phyloP scores from a whole-genome alignment of 805 yeast species.

The Sungouiozyma ichnusensis region DNA sequence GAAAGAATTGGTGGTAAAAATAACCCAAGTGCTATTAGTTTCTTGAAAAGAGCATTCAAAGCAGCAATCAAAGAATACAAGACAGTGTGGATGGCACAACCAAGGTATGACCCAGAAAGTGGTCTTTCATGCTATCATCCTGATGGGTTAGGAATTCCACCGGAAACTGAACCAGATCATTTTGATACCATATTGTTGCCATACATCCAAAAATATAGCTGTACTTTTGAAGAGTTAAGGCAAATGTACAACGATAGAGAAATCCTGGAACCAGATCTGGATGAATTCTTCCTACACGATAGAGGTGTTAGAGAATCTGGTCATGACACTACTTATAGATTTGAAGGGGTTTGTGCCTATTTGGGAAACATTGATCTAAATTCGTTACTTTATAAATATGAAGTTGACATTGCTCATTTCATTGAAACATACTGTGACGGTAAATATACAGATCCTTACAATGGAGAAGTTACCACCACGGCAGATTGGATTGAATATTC shows the following conservation, averaged over 20 bases:
- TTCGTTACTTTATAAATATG: constrained; percentile 80
- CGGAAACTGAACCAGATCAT: constrained; percentile 89
- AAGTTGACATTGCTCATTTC: constrained; percentile 63
- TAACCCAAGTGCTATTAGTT: constrained; percentile 42
- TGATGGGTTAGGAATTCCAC: constrained; percentile 86
- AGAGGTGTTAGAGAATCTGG: constrained; percentile 94
- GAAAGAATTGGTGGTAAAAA: constrained; percentile 43
- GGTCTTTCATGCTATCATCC: constrained; percentile 89
- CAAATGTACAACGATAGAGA: constrained; percentile 55
- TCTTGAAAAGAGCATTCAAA: constrained; percentile 50
- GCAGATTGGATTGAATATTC: constrained; percentile 58
- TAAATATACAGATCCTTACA: constrained; percentile 30
- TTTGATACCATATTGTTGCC: constrained; percentile 63
- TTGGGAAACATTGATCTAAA: constrained; percentile 87
- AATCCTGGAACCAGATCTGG: constrained; percentile 69
- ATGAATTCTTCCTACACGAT: constrained; percentile 82
- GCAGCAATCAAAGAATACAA: constrained; percentile 85
- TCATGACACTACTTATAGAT: constrained; percentile 84
- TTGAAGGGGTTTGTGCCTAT: constrained; percentile 83
- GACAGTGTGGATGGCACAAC: constrained; percentile 66
- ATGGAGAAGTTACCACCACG: constrained; percentile 36
- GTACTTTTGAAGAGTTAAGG: constrained; percentile 54
- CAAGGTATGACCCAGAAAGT: constrained; percentile 61
- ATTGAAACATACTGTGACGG: constrained; percentile 49
- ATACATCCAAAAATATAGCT: constrained; percentile 50